Percentiles rank a stretch among this genome's conserved stretches.
phyloP scores from a whole-genome alignment of 2,329 filamentous ascomycete genomes.

The Chrysoporthe puriensis region DNA sequence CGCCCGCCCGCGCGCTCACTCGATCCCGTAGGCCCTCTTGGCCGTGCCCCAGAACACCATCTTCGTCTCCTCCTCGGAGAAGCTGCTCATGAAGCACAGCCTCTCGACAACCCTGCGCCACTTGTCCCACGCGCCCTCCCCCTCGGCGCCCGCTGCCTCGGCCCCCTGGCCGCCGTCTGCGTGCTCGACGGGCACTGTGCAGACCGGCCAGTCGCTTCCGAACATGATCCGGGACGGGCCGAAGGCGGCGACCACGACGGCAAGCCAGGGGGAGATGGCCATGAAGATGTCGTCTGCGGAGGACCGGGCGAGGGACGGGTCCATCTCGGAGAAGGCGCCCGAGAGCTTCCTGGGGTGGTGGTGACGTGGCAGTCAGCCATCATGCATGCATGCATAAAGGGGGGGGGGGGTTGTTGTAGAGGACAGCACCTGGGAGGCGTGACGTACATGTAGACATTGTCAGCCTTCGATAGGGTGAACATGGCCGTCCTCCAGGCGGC shows the following conservation, averaged over 20 bases:
- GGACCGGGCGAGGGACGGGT: constrained; percentile 53
- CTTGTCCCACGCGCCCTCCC: constrained; percentile 68
- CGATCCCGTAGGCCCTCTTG: constrained; percentile 65
- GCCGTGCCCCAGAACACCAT: constrained; percentile 77
- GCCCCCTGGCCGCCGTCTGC: constrained; percentile 37
- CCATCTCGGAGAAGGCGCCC: constrained; percentile 81
- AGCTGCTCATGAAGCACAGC: constrained; percentile 65
- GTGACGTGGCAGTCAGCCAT: background rate
- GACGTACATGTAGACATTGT: constrained; percentile 85
- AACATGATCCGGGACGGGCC: constrained; percentile 79
- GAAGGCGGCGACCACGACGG: constrained; percentile 73
- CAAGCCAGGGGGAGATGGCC: constrained; percentile 70
- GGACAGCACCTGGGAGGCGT: constrained; percentile 44
- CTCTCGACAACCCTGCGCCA: constrained; percentile 75
- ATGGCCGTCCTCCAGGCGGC: constrained; percentile 72
- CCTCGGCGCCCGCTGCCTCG: constrained; percentile 36
- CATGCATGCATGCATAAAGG: too few relatives aligned
- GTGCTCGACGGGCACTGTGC: constrained; percentile 61
- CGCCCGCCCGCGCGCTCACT: background rate
- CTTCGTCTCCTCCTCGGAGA: constrained; percentile 64
- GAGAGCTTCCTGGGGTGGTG: constrained; percentile 22
- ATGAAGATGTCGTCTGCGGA: constrained; percentile 62
- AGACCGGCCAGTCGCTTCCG: constrained; percentile 92
- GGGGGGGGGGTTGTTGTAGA: too few relatives aligned
- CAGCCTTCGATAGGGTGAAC: constrained; percentile 65